Evolutionary conservation across 1,284 basidiomycete genomes (phyloP), one percentile per base, ranked within the genome.

Genomic region (Inonotus obliquus): DNA sequence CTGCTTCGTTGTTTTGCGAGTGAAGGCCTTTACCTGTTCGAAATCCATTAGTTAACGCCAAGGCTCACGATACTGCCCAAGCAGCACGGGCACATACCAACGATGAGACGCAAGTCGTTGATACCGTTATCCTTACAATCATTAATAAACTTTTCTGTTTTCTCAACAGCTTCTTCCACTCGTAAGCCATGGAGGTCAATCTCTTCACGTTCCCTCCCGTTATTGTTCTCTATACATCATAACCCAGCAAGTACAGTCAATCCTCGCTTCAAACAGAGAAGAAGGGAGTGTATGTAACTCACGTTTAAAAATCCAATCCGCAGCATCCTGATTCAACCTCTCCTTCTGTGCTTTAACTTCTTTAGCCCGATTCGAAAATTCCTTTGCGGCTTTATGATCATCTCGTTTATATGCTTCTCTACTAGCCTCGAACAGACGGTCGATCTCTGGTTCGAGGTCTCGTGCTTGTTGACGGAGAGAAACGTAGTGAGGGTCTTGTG

Each of bases 181-280:
- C 93, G 97, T 6, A 99, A 77, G 0, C 94, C 94, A 70, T 96
- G 94, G 45, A 99, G 77, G 73, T 99, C 92, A 52, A 97, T 79
- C 69, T 94, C 91, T 1, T 87, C 90, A 0, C 80, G 80, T 56
- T 82, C 74, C 61, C 87, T 86, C 62, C 89, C 83, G 73, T 81
- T 80, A 77, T 97, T 97, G 71, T 96, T 96, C 71, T 91, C 92
- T 94, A 27, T 32, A 41, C 13, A n/a, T 17, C 35, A 45, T 49
- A 25, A 51, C 54, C 5, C 47, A 27, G 14, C 56, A 47, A 29
- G 45, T 41, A n/a, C 10, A 17, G 4, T 44, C 41, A 44, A 21
- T 21, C 3, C 17, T 11, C 13, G 13, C 41, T 1, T n/a, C 1
- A 25, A 32, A 23, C 9, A 17, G 5, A 35, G 35, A 59, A 41